Evolutionary conservation across 1,139 yeast genomes (phyloP), one percentile per base, ranked within the genome.

Genomic region (Taiozyma sp.): DNA sequence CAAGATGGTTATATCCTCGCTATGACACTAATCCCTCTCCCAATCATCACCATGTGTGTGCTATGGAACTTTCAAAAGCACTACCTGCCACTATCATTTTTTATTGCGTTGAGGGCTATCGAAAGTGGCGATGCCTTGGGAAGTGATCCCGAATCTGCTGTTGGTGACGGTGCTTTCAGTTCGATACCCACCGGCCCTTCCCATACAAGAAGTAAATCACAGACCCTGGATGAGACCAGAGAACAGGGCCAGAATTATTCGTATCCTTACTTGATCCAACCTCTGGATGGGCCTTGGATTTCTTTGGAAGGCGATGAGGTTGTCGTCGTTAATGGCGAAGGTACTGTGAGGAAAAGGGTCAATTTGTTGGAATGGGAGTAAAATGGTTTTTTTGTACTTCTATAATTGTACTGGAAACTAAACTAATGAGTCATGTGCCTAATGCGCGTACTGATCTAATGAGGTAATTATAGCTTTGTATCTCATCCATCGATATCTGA

Each of bases 31-130:
- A 73, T 84, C 0, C 97, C 97, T 1, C 71, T 91, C 45, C 95
- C 96, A 1, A 62, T 88, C 13, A 69, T 81, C 7, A 85, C 96
- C 0, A 60, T 86, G 30, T 76, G 80, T 46, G 81, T 84, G 51
- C 73, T 87, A 64, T 90, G 90, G 84, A 87, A 86, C 61, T 92
- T 90, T 65, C 90, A 92, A 64, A 81, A 82, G 55, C 85, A 84
- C 60, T 88, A 89, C 59, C 75, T 84, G 45, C 97, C 98, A 1
- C 71, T 93, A 51, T 81, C 92, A 6, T 79, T 82, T 54, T 92
- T 87, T 65, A 92, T 93, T 64, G 98, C 99, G 0, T 73, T 93
- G 51, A 78, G 96, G 49, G 83, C 88, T 0, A 80, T 83, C 24
- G 66, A 72, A 45, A 56, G 54, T 4, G 49, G 45, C 29, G 51